phyloP scores from a whole-genome alignment of 306 rosid genomes.

The Hippophae tibetana region DNA sequence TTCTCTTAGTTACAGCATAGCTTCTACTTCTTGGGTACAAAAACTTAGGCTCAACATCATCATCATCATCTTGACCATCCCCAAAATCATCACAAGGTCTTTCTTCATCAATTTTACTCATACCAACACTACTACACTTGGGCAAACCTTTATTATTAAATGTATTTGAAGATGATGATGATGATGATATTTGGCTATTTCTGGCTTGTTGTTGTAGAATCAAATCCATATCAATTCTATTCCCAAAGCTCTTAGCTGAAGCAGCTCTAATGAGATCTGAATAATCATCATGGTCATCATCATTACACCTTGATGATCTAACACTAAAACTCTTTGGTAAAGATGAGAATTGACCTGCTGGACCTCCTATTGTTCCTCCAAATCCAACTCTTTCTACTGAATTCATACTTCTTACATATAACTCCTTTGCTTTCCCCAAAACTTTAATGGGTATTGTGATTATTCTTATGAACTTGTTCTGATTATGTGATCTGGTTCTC shows the following conservation, averaged over 20 bases:
- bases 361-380: slow-evolving; percentile 20
- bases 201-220: slow-evolving; percentile 31
- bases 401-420: slow-evolving; percentile 52
- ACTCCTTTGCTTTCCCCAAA: slow-evolving; percentile 46
- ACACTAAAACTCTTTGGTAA: slow-evolving; percentile 57
- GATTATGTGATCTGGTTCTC: slow-evolving; percentile 24
- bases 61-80: not conserved
- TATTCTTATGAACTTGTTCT: slow-evolving; percentile 42
- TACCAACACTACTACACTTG: slow-evolving; percentile 55
- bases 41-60: slow-evolving; percentile 4
- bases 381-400: slow-evolving; percentile 26
- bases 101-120: slow-evolving; percentile 70
- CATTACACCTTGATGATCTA: slow-evolving; percentile 27
- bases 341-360: slow-evolving; percentile 6
- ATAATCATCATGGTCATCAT: slow-evolving; percentile 33
- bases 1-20: slow-evolving; percentile 39
- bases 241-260: slow-evolving; percentile 42
- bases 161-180: not conserved
- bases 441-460: slow-evolving; percentile 49
- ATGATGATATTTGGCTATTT: not conserved
- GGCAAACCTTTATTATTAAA: slow-evolving; percentile 33
- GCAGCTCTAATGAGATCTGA: slow-evolving; percentile 69
- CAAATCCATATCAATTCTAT: slow-evolving; percentile 42
- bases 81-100: slow-evolving; percentile 18
- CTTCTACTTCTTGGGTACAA: slow-evolving; percentile 62